Evolutionary conservation across 2,329 filamentous ascomycete genomes (phyloP).

Genomic region (Fusarium abutilonis): DNA sequence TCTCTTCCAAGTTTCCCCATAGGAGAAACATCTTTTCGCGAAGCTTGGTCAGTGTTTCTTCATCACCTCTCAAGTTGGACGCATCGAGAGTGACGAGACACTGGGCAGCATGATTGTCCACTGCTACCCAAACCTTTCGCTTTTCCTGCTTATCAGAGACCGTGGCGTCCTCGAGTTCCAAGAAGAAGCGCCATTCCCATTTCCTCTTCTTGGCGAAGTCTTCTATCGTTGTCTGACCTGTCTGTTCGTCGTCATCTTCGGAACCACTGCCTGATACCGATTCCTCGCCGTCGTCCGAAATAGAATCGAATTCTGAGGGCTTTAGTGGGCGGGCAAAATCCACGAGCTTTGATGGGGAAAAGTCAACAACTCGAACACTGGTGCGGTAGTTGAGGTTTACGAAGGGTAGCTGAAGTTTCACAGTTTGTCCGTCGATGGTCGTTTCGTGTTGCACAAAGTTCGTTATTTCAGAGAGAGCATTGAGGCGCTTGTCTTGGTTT

Average conservation of each 20-base stretch:
- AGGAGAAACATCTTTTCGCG: constrained; percentile 78
- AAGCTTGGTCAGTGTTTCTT: constrained; percentile 60
- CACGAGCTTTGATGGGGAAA: constrained; percentile 73
- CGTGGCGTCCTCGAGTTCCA: constrained; percentile 78
- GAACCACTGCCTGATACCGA: constrained; percentile 20
- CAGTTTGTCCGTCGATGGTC: constrained; percentile 52
- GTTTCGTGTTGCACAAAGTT: constrained; percentile 54
- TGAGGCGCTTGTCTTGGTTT: constrained; percentile 50
- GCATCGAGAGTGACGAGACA: constrained; percentile 61
- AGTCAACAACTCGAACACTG: constrained; percentile 83
- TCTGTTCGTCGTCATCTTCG: constrained; percentile 20
- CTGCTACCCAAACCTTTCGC: constrained; percentile 71
- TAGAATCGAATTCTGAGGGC: constrained; percentile 57
- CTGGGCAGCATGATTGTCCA: constrained; percentile 67
- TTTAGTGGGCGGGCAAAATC: constrained; percentile 70
- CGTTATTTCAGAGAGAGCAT: constrained; percentile 54
- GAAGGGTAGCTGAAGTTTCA: constrained; percentile 70
- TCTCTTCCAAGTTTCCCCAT: constrained; percentile 87
- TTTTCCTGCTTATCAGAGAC: constrained; percentile 48
- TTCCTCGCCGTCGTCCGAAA: constrained; percentile 56
- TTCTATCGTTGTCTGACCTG: constrained; percentile 37
- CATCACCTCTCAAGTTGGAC: constrained; percentile 64
- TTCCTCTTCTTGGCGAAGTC: constrained; percentile 42
- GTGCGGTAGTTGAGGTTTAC: constrained; percentile 76
- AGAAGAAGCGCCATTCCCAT: constrained; percentile 88